Conservation (phyloP, 345 rosid species). For the Populus ilicifolia region DNA sequence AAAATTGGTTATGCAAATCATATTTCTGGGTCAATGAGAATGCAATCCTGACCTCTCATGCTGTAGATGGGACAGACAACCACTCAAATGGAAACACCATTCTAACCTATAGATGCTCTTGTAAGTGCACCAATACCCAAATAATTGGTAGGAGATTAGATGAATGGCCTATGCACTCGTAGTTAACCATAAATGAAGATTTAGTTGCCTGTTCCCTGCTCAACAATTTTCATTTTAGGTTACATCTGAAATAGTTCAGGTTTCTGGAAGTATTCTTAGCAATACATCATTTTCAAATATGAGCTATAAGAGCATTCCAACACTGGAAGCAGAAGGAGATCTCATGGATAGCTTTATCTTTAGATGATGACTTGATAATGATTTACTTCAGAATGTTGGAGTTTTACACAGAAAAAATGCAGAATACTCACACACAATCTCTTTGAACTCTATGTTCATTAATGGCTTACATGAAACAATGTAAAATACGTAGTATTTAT, state of each 20-base stretch:
- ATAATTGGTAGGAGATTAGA: neutral
- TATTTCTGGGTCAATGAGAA: constrained; percentile 10
- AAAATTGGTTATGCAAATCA: constrained; percentile 15
- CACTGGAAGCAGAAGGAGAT: neutral
- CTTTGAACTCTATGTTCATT: too few species aligned
- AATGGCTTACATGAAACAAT: too few species aligned
- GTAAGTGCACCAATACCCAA: neutral
- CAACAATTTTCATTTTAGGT: neutral
- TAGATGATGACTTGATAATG: too few species aligned
- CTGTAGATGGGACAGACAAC: constrained; percentile 8
- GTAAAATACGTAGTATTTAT: too few species aligned
- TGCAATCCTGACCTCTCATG: constrained; percentile 16
- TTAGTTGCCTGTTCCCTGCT: neutral
- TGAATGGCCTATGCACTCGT: neutral
- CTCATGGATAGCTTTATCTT: neutral
- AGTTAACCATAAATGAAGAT: neutral
- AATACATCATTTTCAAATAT: neutral
- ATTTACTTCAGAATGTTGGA: too few species aligned
- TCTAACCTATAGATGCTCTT: neutral
- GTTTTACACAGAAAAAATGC: too few species aligned
- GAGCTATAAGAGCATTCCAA: neutral
- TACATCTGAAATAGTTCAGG: neutral
- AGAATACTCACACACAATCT: too few species aligned
- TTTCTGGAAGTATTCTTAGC: neutral
- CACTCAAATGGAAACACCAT: neutral